Evolutionary conservation across 495 filamentous ascomycete species (phyloP), one percentile per base, ranked within the genome.

Genomic region (Annulohypoxylon nitens): DNA sequence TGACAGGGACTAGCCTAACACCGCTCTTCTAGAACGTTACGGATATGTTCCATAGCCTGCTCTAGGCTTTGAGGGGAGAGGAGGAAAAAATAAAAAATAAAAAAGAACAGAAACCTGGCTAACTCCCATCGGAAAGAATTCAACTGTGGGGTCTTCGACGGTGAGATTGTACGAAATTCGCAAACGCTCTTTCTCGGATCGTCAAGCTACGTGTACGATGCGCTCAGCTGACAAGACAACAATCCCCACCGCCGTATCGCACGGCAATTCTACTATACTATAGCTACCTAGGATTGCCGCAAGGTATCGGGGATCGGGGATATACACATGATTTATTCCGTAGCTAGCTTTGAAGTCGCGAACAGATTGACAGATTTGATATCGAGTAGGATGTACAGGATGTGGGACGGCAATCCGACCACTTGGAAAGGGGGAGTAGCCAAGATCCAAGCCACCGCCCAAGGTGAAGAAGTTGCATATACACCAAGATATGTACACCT

Each of bases 1-100:
- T 25, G 59, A 67, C 72, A 75, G 67, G 72, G 72, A 63, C 36
- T 37, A 50, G 51, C 63, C 47, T 64, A 45, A 37, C 59, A 68
- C 23, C 53, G 33, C 58, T 71, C 71, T 79, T 76, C 74, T 74
- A 78, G 78, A 74, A 77, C 69, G 61, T 69, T 77, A 75, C 72
- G 74, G 61, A 76, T 70, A 60, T 61, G 76, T 69, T 74, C 71
- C 75, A 79, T 70, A 68, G 66, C 64, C 48, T 64, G 47, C 60
- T 43, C 61, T 71, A 70, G 62, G 60, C 71, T 65, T 64, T 68
- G 34, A 58, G 33, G 48, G 43, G 60, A 64, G 36, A 60, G 18
- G 18, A 62, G 12, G 20, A 14, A 16, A 60, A 53, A 53, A 64
- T 11, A 60, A 53, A 41, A 64, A 11, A 67, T 16, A 36, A 54